These are phyloP conservation scores for Cladorrhinum samala DNA, from an alignment of 495 filamentous ascomycete genomes.

Conservation along the genomic window DNA sequence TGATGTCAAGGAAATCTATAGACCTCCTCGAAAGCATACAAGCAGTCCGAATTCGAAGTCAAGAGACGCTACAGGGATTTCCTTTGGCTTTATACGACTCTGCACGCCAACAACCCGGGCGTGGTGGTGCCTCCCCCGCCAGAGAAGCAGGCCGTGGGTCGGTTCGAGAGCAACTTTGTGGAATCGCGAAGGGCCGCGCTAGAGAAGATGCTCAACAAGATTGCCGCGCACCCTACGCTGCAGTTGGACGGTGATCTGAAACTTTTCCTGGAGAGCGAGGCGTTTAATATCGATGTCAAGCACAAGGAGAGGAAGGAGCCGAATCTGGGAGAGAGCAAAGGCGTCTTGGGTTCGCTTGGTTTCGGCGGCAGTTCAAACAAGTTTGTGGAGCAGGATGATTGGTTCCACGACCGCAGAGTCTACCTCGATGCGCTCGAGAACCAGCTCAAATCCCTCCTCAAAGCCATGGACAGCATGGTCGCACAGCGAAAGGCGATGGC, in stretches of 20 bases:
- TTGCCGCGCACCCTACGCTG: slow-evolving; percentile 78
- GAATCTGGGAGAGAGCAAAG: slow-evolving; percentile 80
- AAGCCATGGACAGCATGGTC: slow-evolving; percentile 88
- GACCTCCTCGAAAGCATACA: slow-evolving; percentile 95
- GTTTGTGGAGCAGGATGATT: slow-evolving; percentile 98
- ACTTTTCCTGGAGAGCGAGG: slow-evolving; percentile 91
- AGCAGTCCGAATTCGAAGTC: slow-evolving; percentile 82
- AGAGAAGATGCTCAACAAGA: slow-evolving; percentile 97
- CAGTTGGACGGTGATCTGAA: slow-evolving; percentile 93
- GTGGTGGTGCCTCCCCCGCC: slow-evolving; percentile 93
- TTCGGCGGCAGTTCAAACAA: slow-evolving; percentile 69
- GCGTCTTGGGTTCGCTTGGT: slow-evolving; percentile 80
- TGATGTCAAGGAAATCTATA: slow-evolving; percentile 26
- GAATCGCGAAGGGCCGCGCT: slow-evolving; percentile 83
- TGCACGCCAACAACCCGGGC: slow-evolving; percentile 91
- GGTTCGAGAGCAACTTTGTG: slow-evolving; percentile 96
- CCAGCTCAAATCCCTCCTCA: slow-evolving; percentile 88
- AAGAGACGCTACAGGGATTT: slow-evolving; percentile 93
- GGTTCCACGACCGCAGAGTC: slow-evolving; percentile 94
- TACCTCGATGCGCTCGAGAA: slow-evolving; percentile 93
- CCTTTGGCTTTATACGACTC: slow-evolving; percentile 89
- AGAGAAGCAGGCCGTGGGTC: slow-evolving; percentile 94
- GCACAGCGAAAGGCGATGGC: slow-evolving; percentile 85
- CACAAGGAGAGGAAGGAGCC: slow-evolving; percentile 93
- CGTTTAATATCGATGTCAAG: slow-evolving; percentile 93